phyloP scores from a whole-genome alignment of 257 asterid species.

The Nicotiana undulata region DNA sequence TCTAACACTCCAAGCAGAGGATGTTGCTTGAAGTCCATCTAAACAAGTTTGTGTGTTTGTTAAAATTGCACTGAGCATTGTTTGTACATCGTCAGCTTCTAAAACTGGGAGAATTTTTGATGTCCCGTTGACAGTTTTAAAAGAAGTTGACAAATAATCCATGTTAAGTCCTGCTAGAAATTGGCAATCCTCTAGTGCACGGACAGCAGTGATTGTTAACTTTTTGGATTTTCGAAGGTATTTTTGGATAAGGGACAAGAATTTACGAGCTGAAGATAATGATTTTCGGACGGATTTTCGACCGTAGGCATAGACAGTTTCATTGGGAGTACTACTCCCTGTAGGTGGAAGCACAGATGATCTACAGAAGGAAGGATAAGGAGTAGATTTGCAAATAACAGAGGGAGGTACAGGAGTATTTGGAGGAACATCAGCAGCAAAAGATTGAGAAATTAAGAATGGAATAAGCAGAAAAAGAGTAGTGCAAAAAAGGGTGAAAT shows the following conservation, averaged over 20 bases:
- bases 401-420: constrained; percentile 5
- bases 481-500: constrained; percentile 3
- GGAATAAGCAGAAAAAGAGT: background rate
- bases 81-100: constrained; percentile 52
- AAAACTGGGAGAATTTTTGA: constrained; percentile 23
- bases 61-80: constrained; percentile 59
- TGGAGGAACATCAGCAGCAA: background rate
- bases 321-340: background rate
- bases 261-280: constrained; percentile 34
- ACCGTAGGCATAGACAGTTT: constrained; percentile 47
- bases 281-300: constrained; percentile 53
- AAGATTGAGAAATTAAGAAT: constrained; percentile 1
- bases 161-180: constrained; percentile 48
- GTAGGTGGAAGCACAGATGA: constrained; percentile 29
- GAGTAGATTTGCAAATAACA: constrained; percentile 24
- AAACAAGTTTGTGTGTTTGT: constrained; percentile 67
- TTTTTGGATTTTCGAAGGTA: constrained; percentile 22
- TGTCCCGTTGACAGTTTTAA: constrained; percentile 21
- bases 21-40: constrained; percentile 47
- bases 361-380: constrained; percentile 31
- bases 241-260: constrained; percentile 34
- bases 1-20: constrained; percentile 50
- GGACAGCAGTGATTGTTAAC: constrained; percentile 35
- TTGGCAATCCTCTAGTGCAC: constrained; percentile 67
- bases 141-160: constrained; percentile 32